Conservation (phyloP, 1,284 basidiomycete species). For the Fomes fomentarius region DNA sequence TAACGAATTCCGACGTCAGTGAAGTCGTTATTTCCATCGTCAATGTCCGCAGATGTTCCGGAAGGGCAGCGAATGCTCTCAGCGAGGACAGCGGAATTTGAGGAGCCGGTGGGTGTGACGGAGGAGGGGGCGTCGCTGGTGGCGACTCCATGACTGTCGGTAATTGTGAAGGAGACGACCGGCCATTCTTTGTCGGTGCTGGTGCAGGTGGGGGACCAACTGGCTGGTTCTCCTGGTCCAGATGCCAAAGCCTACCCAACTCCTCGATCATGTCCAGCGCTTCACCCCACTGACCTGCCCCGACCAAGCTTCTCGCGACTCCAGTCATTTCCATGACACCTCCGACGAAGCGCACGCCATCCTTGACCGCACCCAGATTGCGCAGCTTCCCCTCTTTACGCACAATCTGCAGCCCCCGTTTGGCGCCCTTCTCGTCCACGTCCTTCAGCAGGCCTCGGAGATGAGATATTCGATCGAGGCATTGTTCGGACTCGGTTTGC, state of each 20-base stretch:
- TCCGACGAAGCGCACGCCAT: slow-evolving; percentile 68
- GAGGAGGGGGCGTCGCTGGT: slow-evolving; percentile 26
- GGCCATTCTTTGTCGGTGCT: slow-evolving; percentile 18
- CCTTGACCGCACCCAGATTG: slow-evolving; percentile 61
- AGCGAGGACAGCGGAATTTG: slow-evolving; percentile 63
- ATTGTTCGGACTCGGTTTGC: slow-evolving; percentile 85
- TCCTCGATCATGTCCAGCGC: slow-evolving; percentile 80
- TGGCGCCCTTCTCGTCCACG: slow-evolving; percentile 79
- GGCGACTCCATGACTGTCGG: slow-evolving; percentile 38
- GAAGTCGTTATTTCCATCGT: slow-evolving; percentile 76
- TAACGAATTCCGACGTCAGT: slow-evolving; percentile 78
- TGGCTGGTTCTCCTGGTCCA: slow-evolving; percentile 9
- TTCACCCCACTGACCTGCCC: slow-evolving; percentile 84
- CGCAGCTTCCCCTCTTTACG: slow-evolving; percentile 65
- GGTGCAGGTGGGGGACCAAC: slow-evolving; percentile 10
- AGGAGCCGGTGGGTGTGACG: slow-evolving; percentile 26
- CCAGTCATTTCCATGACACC: slow-evolving; percentile 78
- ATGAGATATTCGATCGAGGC: slow-evolving; percentile 75
- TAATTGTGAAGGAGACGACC: slow-evolving; percentile 28
- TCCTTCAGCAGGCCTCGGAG: slow-evolving; percentile 75
- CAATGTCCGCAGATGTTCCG: slow-evolving; percentile 65
- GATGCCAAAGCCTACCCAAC: slow-evolving; percentile 70
- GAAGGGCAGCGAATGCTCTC: slow-evolving; percentile 71
- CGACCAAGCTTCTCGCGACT: slow-evolving; percentile 72
- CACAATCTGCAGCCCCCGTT: slow-evolving; percentile 78